Evolutionary conservation across 139 green algal species (phyloP).

Genomic region (Chlorella ohadii): DNA sequence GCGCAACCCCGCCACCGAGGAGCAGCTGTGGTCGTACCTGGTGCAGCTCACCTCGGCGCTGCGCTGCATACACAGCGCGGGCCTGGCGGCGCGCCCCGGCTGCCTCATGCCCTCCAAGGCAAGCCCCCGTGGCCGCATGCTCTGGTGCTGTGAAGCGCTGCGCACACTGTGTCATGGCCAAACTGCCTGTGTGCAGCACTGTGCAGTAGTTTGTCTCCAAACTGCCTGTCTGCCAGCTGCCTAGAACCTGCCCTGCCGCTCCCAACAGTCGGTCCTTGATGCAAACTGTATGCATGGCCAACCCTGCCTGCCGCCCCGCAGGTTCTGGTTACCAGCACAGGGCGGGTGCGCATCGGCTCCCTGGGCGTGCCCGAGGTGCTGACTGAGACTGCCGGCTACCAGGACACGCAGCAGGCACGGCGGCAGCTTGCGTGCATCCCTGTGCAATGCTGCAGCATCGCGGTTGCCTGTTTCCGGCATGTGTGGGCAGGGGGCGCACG

Average conservation of each 20-base stretch:
- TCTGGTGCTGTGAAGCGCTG: no score
- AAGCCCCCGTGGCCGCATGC: no score
- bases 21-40: constrained; percentile 88
- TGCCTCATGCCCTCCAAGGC: constrained; percentile 84
- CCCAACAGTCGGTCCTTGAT: no score
- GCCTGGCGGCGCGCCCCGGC: constrained; percentile 61
- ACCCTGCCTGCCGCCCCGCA: constrained; percentile 17
- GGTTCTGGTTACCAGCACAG: constrained; percentile 72
- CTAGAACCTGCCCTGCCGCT: not conserved
- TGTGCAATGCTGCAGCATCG: not conserved
- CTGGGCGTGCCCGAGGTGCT: constrained; percentile 80
- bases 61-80: constrained; percentile 72
- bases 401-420: constrained; percentile 4
- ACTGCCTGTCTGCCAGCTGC: no score
- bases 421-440: not conserved
- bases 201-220: no score
- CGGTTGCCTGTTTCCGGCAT: not conserved
- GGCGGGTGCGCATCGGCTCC: constrained; percentile 67
- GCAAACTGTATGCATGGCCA: no score
- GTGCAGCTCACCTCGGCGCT: constrained; percentile 77
- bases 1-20: constrained; percentile 66
- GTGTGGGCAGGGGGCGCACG: no score
- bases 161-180: no score
- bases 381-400: constrained; percentile 16
- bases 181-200: no score